Base-by-base conservation (phyloP, 2,329 filamentous ascomycete genomes). In the Arthrobotrys megalospora region DNA sequence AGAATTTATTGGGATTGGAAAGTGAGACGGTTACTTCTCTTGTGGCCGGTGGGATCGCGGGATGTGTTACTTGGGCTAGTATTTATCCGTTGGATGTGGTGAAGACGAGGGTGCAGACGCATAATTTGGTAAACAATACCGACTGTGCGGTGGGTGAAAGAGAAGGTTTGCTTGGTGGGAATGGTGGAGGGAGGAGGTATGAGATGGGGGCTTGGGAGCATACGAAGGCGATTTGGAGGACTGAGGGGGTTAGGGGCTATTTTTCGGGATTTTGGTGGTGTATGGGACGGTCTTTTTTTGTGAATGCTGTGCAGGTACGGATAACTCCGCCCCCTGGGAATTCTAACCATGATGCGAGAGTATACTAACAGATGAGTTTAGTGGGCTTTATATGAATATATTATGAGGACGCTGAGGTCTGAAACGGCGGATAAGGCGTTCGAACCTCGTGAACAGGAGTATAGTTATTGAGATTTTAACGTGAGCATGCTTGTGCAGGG, bases 11-110 rank as follows among this genome's bases (percentile, higher is more conserved):
- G 90, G 84, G 85, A 86, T 16, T 85, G 85, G 41, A 78, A 38
- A 68, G 47, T 53, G 80, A 83, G 5, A 79, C 50, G 19, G 58
- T 36, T 6, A 69, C 68, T 45, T 32, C 93, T 16, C 85, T 98
- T 5, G 84, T 97, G 0, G 96, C 93, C 81, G 95, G 95, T 53
- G 95, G 95, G 0, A 83, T 97, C 62, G 94, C 95, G 5, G 95
- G 95, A 0, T 89, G 97, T 19, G 89, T 92, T 45, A 96, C 94
- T 0, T 98, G 95, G 95, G 90, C 89, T 3, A 95, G 75, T 72
- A 90, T 98, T 32, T 98, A 97, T 81, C 95, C 95, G 0, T 85
- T 98, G 14, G 95, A 98, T 84, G 91, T 97, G 55, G 88, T 98
- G 82, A 98, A 98, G 86, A 97, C 95, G 1, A 87, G 93, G 66